A percentile compares a stretch with the other conserved stretches of the same genome.
Conservation (phyloP, 139 green algal genomes). For the Chlorella sp. region DNA sequence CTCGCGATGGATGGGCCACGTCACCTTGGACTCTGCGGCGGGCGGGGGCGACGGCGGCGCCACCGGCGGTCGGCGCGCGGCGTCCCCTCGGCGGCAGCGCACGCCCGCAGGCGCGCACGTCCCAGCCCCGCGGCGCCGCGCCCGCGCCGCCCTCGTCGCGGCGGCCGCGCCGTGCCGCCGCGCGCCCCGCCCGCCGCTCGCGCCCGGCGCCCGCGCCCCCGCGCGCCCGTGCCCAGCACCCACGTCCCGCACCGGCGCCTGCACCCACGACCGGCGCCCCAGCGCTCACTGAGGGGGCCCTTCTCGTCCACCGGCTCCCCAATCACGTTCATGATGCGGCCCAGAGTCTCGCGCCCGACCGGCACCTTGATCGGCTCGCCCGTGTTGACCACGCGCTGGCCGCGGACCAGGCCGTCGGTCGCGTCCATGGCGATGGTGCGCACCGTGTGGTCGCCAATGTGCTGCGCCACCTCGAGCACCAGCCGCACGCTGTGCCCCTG, state of each 20-base stretch:
- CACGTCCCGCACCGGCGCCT: neutral
- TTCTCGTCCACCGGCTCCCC: conserved; percentile 98
- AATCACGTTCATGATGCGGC: conserved; percentile 99
- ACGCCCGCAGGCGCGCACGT: no score
- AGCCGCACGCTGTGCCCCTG: conserved; percentile 83
- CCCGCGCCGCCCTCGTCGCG: no score
- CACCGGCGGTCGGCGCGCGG: no score
- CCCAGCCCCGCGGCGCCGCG: no score
- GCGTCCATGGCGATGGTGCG: conserved; percentile 98
- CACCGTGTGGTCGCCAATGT: conserved; percentile 95
- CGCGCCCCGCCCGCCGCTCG: no score
- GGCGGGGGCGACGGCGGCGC: no score
- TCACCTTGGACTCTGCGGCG: conserved; percentile 76
- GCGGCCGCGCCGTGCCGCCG: no score
- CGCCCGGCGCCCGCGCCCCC: no score
- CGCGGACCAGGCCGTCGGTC: conserved; percentile 95
- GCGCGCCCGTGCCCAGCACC: neutral
- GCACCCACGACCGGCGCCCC: no score
- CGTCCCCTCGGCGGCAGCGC: no score
- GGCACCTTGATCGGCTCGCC: conserved; percentile 96
- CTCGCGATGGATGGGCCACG: conserved; percentile 95
- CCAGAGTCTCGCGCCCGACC: conserved; percentile 94
- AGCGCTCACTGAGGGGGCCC: conserved; percentile 86
- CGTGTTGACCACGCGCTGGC: conserved; percentile 92
- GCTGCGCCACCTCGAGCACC: conserved; percentile 98